Percentiles rank a stretch among this genome's conserved stretches.
Conservation (phyloP, 495 filamentous ascomycete genomes). For the Lasiosphaeris hirsuta region DNA sequence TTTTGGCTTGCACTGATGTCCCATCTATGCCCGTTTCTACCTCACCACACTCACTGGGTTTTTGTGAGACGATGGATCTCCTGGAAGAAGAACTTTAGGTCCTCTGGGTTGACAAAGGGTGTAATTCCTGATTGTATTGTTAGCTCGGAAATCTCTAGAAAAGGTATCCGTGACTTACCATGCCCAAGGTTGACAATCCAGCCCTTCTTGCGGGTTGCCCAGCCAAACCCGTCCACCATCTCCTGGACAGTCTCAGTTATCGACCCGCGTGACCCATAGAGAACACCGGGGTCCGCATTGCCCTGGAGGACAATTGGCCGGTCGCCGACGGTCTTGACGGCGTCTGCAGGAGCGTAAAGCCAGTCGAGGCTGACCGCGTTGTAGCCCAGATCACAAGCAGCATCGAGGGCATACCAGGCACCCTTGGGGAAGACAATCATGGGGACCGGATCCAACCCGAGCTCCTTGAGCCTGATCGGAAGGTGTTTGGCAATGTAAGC, state of each 20-base stretch:
- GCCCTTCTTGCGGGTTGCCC: slow-evolving; percentile 46
- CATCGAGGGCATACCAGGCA: slow-evolving; percentile 92
- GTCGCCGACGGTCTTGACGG: slow-evolving; percentile 69
- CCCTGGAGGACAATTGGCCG: slow-evolving; percentile 78
- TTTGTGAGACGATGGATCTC: slow-evolving; percentile 74
- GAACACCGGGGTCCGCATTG: slow-evolving; percentile 89
- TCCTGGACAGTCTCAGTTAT: slow-evolving; percentile 76
- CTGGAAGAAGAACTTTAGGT: slow-evolving; percentile 88
- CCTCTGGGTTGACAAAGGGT: slow-evolving; percentile 86
- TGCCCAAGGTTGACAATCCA: slow-evolving; percentile 90
- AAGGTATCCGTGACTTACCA: slow-evolving; percentile 50
- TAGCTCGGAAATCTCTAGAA: background rate
- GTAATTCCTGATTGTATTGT: slow-evolving; percentile 64
- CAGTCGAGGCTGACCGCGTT: slow-evolving; percentile 93
- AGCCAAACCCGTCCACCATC: slow-evolving; percentile 82
- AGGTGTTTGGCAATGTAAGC: slow-evolving; percentile 75
- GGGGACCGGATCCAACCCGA: slow-evolving; percentile 75
- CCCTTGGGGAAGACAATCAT: slow-evolving; percentile 99
- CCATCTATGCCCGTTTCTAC: background rate
- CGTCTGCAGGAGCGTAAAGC: slow-evolving; percentile 85
- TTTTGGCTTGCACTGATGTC: background rate
- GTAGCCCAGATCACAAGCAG: slow-evolving; percentile 83
- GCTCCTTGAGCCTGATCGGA: slow-evolving; percentile 64
- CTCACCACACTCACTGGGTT: slow-evolving; percentile 2
- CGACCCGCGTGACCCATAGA: slow-evolving; percentile 78